Base-by-base conservation (phyloP, 2,329 filamentous ascomycete genomes). In the Colletotrichum liaoningense region DNA sequence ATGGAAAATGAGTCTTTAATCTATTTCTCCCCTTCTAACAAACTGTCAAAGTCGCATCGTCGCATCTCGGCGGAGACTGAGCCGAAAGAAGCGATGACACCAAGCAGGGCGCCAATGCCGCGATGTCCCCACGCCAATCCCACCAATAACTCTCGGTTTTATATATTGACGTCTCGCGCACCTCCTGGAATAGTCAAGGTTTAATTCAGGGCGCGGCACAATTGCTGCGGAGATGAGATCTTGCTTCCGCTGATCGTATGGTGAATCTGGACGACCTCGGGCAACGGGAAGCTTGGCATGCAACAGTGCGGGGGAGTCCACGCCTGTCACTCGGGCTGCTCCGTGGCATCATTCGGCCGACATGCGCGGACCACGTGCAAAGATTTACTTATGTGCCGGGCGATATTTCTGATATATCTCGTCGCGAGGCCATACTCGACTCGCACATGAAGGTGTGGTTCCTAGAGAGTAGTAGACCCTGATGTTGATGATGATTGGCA, bases 51-150 rank as follows among this genome's bases (percentile, higher is more conserved):
- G 49, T 73, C 11, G 49, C 56, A 62, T 62, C 7, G 62, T 71
- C 26, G 49, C 56, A 73, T 62, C 71, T 73, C 71, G 71, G 71
- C 60, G 35, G 28, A 26, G 60, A 71, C 67, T 73, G 65, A 35
- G 35, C 71, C 71, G 71, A 73, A 54, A 52, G 46, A 57, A 56
- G 67, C 71, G 71, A 66, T 66, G 49, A 66, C 67, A 60, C 22
- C 60, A 57, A 38, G 19, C 28, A 8, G 12, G 16, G 60, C 12
- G 11, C 46, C 56, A 52, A 66, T 62, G 46, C 60, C 62, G 71
- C 58, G 60, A 65, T 57, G 55, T 24, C 49, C 35, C 67, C 67
- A 66, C 35, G 46, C 28, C 67, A 60, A 57, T 73, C 60, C 63
- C 71, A 73, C 71, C 71, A 73, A 73, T 73, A 35, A 19, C 1